Evolutionary conservation across 805 yeast genomes (phyloP).

Genomic region (Myxozyma udenii): DNA sequence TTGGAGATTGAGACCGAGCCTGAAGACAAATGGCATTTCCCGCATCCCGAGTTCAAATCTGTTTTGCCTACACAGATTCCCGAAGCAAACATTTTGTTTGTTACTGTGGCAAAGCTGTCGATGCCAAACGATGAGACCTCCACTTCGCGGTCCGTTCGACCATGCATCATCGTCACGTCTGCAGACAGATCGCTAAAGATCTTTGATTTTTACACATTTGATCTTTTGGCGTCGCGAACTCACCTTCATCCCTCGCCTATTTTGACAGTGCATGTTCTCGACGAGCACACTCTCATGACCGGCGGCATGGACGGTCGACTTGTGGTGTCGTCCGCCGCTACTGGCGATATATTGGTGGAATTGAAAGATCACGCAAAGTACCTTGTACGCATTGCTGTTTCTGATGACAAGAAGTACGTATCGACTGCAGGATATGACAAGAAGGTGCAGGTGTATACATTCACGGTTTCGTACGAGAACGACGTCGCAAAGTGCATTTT

Average conservation of each 20-base stretch:
- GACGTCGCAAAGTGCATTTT: neutral
- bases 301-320: slow-evolving; percentile 57
- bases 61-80: slow-evolving; percentile 20
- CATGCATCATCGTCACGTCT: slow-evolving; percentile 23
- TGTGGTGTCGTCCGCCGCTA: slow-evolving; percentile 32
- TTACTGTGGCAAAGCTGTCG: slow-evolving; percentile 22
- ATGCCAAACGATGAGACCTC: slow-evolving; percentile 19
- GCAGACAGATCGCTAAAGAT: slow-evolving; percentile 27
- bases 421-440: slow-evolving; percentile 40
- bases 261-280: slow-evolving; percentile 28
- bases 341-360: slow-evolving; percentile 26
- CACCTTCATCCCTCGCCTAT: slow-evolving; percentile 29
- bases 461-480: neutral
- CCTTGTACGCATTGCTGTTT: slow-evolving; percentile 40
- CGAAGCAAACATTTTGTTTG: slow-evolving; percentile 24
- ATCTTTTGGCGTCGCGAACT: slow-evolving; percentile 10
- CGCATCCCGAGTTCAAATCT: slow-evolving; percentile 21
- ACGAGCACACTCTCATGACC: slow-evolving; percentile 38
- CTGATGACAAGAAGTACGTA: slow-evolving; percentile 38
- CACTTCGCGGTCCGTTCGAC: slow-evolving; percentile 11
- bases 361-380: slow-evolving; percentile 43
- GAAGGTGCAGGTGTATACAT: slow-evolving; percentile 24
- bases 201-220: slow-evolving; percentile 27
- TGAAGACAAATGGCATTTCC: slow-evolving; percentile 22
- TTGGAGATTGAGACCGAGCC: slow-evolving; percentile 14